A percentile compares a stretch with the other conserved stretches of the same genome.
Conservation (phyloP, 306 rosid genomes). For the Casuarina glauca region DNA sequence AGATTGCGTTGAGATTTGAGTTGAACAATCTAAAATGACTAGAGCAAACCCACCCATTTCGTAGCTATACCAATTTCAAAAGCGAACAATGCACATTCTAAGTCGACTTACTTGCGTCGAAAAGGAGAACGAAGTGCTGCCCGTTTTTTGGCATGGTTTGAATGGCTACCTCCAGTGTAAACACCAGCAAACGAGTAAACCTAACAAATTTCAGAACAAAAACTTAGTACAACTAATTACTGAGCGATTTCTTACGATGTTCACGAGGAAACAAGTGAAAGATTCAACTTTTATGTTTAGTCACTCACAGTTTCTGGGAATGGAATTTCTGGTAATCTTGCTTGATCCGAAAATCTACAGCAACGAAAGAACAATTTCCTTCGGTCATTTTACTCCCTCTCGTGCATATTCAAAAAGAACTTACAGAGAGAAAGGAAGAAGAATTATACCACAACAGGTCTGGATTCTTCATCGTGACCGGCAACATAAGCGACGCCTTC, state of each 20-base stretch:
- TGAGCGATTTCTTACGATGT: neutral
- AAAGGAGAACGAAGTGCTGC: conserved; percentile 76
- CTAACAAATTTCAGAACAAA: conserved; percentile 33
- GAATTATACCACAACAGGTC: conserved; percentile 76
- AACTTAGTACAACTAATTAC: neutral
- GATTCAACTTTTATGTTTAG: conserved; percentile 16
- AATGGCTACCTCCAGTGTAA: conserved; percentile 90
- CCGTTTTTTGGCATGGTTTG: conserved; percentile 83
- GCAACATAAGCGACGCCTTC: conserved; percentile 91
- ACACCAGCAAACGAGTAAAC: conserved; percentile 82
- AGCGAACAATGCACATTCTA: conserved; percentile 11
- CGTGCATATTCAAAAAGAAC: neutral
- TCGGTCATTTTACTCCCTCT: neutral
- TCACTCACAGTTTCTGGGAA: conserved; percentile 88
- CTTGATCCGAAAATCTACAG: conserved; percentile 83
- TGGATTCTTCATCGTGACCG: conserved; percentile 88
- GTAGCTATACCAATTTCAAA: neutral
- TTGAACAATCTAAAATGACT: neutral
- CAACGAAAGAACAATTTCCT: neutral
- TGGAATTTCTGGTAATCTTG: conserved; percentile 91
- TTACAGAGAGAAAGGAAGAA: neutral
- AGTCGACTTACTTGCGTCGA: conserved; percentile 83
- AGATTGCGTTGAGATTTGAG: conserved; percentile 2
- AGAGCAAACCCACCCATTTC: neutral
- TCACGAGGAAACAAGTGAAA: neutral